These are phyloP conservation scores for Bisporella sp. DNA, from an alignment of 2,329 filamentous ascomycete genomes.

Conservation along the genomic window DNA sequence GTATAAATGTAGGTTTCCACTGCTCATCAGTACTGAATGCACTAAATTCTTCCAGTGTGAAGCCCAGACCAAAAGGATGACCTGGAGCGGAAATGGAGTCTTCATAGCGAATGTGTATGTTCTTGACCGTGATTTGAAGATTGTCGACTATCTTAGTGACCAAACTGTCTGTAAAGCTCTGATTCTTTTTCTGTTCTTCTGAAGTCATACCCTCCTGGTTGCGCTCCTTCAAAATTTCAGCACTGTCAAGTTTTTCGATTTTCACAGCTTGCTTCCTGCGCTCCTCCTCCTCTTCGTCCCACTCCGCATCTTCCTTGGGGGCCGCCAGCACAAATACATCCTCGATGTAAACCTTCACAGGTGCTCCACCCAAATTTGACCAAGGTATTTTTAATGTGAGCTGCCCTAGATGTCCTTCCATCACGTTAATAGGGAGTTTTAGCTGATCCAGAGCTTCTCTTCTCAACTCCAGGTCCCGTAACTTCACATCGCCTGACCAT, in stretches of 20 bases:
- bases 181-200: constrained; percentile 94
- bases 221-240: constrained; percentile 86
- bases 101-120: constrained; percentile 97
- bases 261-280: constrained; percentile 83
- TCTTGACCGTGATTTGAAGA: constrained; percentile 93
- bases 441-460: constrained; percentile 95
- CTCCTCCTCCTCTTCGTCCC: constrained; percentile 89
- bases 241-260: constrained; percentile 97
- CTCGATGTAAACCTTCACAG: constrained; percentile 90
- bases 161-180: constrained; percentile 93
- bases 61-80: constrained; percentile 86
- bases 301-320: constrained; percentile 90
- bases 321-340: constrained; percentile 95
- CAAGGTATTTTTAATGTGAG: constrained; percentile 92
- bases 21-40: constrained; percentile 91
- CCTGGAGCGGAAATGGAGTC: constrained; percentile 92
- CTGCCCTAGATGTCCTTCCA: constrained; percentile 88
- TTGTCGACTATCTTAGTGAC: constrained; percentile 98
- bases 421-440: constrained; percentile 90
- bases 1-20: constrained; percentile 95
- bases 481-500: constrained; percentile 96
- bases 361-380: constrained; percentile 92
- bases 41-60: constrained; percentile 94
- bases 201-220: constrained; percentile 88
- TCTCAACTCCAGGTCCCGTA: constrained; percentile 85